Evolutionary conservation across 2,329 filamentous ascomycete genomes (phyloP).

Genomic region (Fusarium coicis): DNA sequence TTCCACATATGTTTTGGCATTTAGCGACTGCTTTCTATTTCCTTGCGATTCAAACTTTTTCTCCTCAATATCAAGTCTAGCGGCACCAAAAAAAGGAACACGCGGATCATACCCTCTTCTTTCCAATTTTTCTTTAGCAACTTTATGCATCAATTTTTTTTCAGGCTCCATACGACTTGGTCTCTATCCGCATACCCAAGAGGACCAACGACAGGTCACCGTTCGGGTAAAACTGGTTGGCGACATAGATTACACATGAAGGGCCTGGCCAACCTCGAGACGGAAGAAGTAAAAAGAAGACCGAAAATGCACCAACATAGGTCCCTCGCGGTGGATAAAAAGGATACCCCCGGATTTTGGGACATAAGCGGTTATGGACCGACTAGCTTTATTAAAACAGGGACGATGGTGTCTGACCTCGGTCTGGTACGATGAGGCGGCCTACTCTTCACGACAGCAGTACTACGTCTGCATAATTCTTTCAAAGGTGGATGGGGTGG

Average conservation of each 20-base stretch:
- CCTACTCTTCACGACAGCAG: constrained; percentile 45
- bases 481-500: constrained; percentile 38
- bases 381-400: constrained; percentile 30
- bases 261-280: constrained; percentile 44
- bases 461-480: constrained; percentile 47
- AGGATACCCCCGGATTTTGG: constrained; percentile 42
- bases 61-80: constrained; percentile 52
- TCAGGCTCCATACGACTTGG: constrained; percentile 38
- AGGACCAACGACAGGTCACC: constrained; percentile 34
- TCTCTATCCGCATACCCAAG: constrained; percentile 30
- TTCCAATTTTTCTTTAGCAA: constrained; percentile 37
- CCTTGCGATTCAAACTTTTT: constrained; percentile 47
- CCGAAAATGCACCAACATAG: constrained; percentile 49
- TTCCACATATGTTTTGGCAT: constrained; percentile 57
- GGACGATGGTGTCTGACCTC: constrained; percentile 42
- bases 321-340: constrained; percentile 41
- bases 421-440: constrained; percentile 46
- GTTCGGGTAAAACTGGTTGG: constrained; percentile 42
- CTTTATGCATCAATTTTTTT: constrained; percentile 39
- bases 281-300: constrained; percentile 44
- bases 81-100: constrained; percentile 55
- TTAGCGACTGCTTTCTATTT: constrained; percentile 55
- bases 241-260: constrained; percentile 43
- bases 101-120: constrained; percentile 53
- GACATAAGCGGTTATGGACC: constrained; percentile 29